Evolutionary conservation across 495 filamentous ascomycete genomes (phyloP).

Genomic region (Penicillium parvum): DNA sequence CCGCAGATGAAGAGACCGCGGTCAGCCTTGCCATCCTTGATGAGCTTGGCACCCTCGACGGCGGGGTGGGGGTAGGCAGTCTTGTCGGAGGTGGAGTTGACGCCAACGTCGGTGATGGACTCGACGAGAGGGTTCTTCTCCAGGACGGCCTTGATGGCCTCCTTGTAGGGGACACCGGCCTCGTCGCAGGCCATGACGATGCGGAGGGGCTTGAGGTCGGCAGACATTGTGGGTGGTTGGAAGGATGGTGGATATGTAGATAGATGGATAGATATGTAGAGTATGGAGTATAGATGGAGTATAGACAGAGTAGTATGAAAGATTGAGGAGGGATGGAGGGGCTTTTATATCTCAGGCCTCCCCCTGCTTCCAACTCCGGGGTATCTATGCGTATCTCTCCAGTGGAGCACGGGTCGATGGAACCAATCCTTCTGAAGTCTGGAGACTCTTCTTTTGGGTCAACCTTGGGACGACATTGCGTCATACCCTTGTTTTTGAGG

Average conservation of each 20-base stretch:
- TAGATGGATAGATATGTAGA: neutral
- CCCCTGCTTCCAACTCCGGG: constrained; percentile 8
- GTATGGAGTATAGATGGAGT: constrained; percentile 2
- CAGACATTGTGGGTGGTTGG: constrained; percentile 30
- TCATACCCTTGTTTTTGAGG: neutral
- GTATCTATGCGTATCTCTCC: neutral
- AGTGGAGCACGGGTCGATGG: constrained; percentile 17
- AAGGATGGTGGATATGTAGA: neutral
- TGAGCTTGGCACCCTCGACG: constrained; percentile 62
- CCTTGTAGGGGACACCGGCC: constrained; percentile 75
- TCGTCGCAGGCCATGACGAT: constrained; percentile 65
- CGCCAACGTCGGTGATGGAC: constrained; percentile 65
- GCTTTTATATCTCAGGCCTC: constrained; percentile 19
- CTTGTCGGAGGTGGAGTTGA: constrained; percentile 62
- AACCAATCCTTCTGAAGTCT: too few relatives aligned
- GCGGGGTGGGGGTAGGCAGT: constrained; percentile 82
- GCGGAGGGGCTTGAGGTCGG: constrained; percentile 44
- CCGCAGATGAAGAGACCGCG: constrained; percentile 84
- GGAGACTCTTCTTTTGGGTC: too few relatives aligned
- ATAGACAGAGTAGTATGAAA: neutral
- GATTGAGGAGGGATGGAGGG: constrained; percentile 1
- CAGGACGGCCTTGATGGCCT: constrained; percentile 70
- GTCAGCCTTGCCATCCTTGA: constrained; percentile 64
- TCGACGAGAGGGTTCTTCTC: constrained; percentile 61
- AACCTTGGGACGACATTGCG: neutral